These are phyloP conservation scores for Clarkia xantiana DNA, from an alignment of 345 rosid genomes.

Conservation along the genomic window DNA sequence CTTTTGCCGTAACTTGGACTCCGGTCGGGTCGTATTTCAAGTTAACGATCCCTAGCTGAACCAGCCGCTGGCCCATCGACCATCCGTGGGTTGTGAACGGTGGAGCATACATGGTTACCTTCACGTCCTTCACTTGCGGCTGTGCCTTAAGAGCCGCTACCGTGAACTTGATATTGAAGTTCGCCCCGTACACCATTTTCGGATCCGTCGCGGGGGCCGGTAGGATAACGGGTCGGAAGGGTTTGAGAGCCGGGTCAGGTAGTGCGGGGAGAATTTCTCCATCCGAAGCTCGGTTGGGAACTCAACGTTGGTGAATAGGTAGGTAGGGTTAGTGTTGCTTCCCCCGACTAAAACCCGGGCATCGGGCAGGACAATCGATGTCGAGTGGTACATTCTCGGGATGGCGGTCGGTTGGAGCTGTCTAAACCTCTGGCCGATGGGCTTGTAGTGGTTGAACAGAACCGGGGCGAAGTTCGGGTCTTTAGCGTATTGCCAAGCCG, in stretches of 20 bases:
- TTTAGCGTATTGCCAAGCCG: conserved; percentile 54
- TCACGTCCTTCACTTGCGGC: conserved; percentile 4
- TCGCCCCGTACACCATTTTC: conserved; percentile 1
- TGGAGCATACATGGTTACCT: conserved; percentile 29
- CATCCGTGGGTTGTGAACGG: conserved; percentile 36
- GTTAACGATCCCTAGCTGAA: conserved; percentile 10
- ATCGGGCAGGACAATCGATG: conserved; percentile 23
- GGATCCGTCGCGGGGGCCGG: not conserved
- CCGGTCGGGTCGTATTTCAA: not conserved
- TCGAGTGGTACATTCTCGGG: conserved; percentile 30
- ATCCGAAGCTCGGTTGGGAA: conserved; percentile 25
- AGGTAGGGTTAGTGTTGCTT: conserved; percentile 27
- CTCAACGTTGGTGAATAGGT: conserved; percentile 13
- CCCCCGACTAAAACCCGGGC: conserved; percentile 29
- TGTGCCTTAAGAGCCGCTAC: not conserved
- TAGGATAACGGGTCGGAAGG: conserved; percentile 9
- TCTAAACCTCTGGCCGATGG: conserved; percentile 29
- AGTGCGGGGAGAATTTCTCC: too few species aligned
- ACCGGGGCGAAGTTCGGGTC: too few species aligned
- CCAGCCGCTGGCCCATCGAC: conserved; percentile 31
- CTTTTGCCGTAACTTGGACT: conserved; percentile 4
- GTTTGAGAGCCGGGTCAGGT: conserved; percentile 8
- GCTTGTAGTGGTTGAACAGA: too few species aligned
- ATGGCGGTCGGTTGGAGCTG: conserved; percentile 13
- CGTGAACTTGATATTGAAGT: conserved; percentile 9